Evolutionary conservation across 139 green algal genomes (phyloP).

Genomic region (Auxenochlorella pyrenoidosa): DNA sequence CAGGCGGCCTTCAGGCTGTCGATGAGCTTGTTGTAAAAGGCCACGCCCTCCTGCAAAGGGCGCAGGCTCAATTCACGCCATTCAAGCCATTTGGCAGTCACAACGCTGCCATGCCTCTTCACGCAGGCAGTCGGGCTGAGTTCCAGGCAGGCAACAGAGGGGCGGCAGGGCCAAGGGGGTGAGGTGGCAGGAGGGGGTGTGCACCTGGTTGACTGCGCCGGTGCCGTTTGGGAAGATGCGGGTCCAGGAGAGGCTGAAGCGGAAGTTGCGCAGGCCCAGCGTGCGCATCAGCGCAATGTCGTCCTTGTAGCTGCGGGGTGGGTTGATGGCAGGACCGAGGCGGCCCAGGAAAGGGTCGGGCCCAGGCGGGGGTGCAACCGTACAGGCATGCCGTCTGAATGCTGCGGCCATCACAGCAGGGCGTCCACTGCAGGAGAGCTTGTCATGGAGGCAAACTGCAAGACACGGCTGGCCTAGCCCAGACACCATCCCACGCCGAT

Average conservation of each 20-base stretch:
- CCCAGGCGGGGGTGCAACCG: too few relatives aligned
- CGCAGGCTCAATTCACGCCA: not conserved
- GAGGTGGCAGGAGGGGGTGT: too few relatives aligned
- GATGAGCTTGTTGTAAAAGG: conserved; percentile 61
- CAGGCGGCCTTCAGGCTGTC: conserved; percentile 53
- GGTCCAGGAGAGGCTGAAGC: conserved; percentile 61
- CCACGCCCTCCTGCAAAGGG: conserved; percentile 40
- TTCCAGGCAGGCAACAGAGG: too few relatives aligned
- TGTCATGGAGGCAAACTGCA: not conserved
- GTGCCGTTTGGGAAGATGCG: conserved; percentile 54
- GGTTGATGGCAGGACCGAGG: not conserved
- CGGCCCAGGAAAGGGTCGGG: not conserved
- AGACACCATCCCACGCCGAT: not conserved
- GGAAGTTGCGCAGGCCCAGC: conserved; percentile 57
- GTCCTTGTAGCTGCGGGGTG: not conserved
- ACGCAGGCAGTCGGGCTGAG: too few relatives aligned
- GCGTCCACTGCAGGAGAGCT: too few relatives aligned
- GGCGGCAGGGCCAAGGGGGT: too few relatives aligned
- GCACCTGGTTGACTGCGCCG: not conserved
- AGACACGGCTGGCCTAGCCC: too few relatives aligned
- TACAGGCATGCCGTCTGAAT: too few relatives aligned
- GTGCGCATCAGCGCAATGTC: conserved; percentile 57
- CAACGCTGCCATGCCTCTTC: too few relatives aligned
- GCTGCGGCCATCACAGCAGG: too few relatives aligned
- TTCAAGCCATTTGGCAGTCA: too few relatives aligned